A percentile compares a stretch with the other conserved stretches of the same genome.
These are phyloP conservation scores for Neurospora tetraspora DNA, from an alignment of 495 filamentous ascomycete species.

Conservation along the genomic window DNA sequence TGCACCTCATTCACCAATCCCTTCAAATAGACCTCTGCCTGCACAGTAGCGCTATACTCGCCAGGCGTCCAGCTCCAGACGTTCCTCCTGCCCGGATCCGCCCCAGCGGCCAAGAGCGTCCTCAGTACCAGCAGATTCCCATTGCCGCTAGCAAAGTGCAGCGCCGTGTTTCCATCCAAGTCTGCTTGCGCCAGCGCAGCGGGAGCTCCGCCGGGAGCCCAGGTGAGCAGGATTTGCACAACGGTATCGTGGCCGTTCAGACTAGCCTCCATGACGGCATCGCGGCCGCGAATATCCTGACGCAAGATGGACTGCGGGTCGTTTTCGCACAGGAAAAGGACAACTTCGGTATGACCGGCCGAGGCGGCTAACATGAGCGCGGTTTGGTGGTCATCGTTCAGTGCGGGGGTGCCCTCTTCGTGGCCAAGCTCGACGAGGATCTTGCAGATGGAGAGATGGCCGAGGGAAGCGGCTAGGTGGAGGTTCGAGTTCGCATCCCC, in stretches of 20 bases:
- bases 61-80: slow-evolving; percentile 62
- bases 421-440: slow-evolving; percentile 45
- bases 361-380: slow-evolving; percentile 55
- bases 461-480: slow-evolving; percentile 62
- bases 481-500: slow-evolving; percentile 61
- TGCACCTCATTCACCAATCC: slow-evolving; percentile 50
- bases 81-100: slow-evolving; percentile 55
- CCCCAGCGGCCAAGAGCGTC: slow-evolving; percentile 53
- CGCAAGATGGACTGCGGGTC: slow-evolving; percentile 35
- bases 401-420: slow-evolving; percentile 48
- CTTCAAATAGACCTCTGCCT: slow-evolving; percentile 67
- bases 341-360: slow-evolving; percentile 49
- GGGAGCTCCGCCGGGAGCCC: slow-evolving; percentile 33
- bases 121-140: slow-evolving; percentile 66
- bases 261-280: slow-evolving; percentile 49
- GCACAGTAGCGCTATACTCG: slow-evolving; percentile 60
- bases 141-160: slow-evolving; percentile 58
- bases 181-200: slow-evolving; percentile 45
- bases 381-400: slow-evolving; percentile 64
- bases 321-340: slow-evolving; percentile 43
- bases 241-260: slow-evolving; percentile 47
- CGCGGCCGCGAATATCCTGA: slow-evolving; percentile 45
- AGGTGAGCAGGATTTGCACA: slow-evolving; percentile 49
- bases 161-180: slow-evolving; percentile 60
- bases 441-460: slow-evolving; percentile 51